These are phyloP conservation scores for Fraxinus quadrangulata DNA, from an alignment of 257 asterid genomes.

Conservation along the genomic window DNA sequence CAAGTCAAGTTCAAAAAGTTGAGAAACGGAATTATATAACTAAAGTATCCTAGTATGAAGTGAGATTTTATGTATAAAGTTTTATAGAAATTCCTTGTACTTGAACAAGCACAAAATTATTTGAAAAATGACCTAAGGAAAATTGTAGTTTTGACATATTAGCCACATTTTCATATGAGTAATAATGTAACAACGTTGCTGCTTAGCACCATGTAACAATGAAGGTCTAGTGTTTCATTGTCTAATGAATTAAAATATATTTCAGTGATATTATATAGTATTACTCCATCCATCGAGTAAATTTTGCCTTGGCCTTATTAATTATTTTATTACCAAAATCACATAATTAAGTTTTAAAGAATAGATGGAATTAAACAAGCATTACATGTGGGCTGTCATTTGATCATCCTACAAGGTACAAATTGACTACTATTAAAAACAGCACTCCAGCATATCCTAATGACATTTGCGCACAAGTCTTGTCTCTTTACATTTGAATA, in stretches of 20 bases:
- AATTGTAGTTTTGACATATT: conserved; percentile 14
- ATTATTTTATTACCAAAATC: neutral
- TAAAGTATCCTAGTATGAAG: too few species aligned
- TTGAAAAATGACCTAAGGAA: neutral
- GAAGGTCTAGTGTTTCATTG: too few species aligned
- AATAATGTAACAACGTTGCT: too few species aligned
- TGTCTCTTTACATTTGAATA: neutral
- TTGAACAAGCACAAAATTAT: neutral
- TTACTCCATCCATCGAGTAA: neutral
- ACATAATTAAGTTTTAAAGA: neutral
- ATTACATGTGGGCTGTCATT: conserved; percentile 26
- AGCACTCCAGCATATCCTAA: neutral
- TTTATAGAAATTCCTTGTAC: neutral
- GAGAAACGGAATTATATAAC: neutral
- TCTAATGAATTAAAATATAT: too few species aligned
- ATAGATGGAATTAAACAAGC: neutral
- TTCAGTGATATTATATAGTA: too few species aligned
- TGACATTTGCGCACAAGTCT: neutral
- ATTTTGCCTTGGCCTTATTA: neutral
- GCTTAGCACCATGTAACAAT: too few species aligned
- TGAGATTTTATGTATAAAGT: neutral
- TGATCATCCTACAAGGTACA: conserved; percentile 18
- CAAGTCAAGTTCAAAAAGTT: neutral
- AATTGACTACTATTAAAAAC: neutral
- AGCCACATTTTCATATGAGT: neutral